These are phyloP conservation scores for Zygosaccharomyces kombuchaensis DNA, from an alignment of 805 yeast genomes.

Conservation along the genomic window DNA sequence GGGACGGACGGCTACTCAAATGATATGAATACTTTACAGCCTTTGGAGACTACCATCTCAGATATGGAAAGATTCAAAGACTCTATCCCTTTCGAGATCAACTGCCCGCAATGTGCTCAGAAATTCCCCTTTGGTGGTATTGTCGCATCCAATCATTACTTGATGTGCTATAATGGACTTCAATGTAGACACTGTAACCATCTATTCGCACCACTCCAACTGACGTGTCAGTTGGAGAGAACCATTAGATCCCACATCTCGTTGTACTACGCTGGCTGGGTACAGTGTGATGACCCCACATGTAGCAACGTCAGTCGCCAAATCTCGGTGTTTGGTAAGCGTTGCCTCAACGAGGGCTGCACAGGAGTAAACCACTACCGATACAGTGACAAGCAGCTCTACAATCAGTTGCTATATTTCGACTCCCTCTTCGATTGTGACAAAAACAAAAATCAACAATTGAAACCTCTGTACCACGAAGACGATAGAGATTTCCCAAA, in stretches of 20 bases:
- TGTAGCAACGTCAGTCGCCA: constrained; percentile 81
- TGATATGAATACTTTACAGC: constrained; percentile 47
- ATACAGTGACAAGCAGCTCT: constrained; percentile 74
- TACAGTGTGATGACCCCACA: constrained; percentile 76
- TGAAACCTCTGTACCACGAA: constrained; percentile 50
- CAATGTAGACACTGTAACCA: constrained; percentile 60
- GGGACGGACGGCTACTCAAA: constrained; percentile 25
- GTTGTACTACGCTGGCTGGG: constrained; percentile 80
- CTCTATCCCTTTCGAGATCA: constrained; percentile 49
- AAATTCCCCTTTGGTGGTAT: constrained; percentile 73
- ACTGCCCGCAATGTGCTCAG: constrained; percentile 57
- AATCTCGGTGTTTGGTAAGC: constrained; percentile 81
- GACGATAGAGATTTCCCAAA: constrained; percentile 36
- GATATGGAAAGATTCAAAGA: constrained; percentile 80
- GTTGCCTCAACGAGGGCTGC: constrained; percentile 59
- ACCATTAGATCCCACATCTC: constrained; percentile 66
- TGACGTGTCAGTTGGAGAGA: constrained; percentile 73
- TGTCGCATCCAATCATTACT: constrained; percentile 55
- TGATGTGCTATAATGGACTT: constrained; percentile 64
- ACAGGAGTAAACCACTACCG: constrained; percentile 78
- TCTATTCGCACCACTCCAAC: constrained; percentile 46
- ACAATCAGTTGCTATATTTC: constrained; percentile 79
- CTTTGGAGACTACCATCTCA: constrained; percentile 74
- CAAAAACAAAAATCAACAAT: constrained; percentile 54
- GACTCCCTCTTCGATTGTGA: constrained; percentile 77